A percentile compares a stretch with the other conserved stretches of the same genome.
These are phyloP conservation scores for Circinella umbellata DNA, from an alignment of 371 early-diverging fungal species.

Conservation along the genomic window DNA sequence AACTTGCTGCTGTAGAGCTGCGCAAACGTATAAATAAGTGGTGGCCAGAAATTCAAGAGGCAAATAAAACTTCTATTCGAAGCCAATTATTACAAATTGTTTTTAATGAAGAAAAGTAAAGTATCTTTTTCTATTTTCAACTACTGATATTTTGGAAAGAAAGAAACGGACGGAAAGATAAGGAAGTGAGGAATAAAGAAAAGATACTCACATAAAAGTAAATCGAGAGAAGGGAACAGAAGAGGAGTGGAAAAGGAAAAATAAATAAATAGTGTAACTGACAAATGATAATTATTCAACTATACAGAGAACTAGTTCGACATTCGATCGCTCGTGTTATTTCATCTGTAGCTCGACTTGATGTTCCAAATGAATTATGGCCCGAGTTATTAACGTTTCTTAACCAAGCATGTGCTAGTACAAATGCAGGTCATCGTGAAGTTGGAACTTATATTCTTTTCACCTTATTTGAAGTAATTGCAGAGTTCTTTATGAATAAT, in stretches of 20 bases:
- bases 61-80: constrained; percentile 60
- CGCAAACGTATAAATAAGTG: constrained; percentile 76
- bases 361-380: constrained; percentile 82
- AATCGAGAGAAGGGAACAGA: no score
- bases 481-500: constrained; percentile 73
- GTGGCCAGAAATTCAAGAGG: constrained; percentile 72
- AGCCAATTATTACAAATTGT: constrained; percentile 69
- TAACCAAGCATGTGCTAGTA: constrained; percentile 75
- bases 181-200: no score
- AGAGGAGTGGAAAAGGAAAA: no score
- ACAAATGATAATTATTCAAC: no score
- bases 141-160: background rate
- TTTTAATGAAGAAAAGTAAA: constrained; percentile 74
- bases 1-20: constrained; percentile 90
- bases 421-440: constrained; percentile 79
- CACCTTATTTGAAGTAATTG: constrained; percentile 83
- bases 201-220: no score
- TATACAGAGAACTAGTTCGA: constrained; percentile 69
- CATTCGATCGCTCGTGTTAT: constrained; percentile 87
- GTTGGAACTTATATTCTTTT: constrained; percentile 85
- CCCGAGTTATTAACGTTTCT: constrained; percentile 78
- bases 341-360: constrained; percentile 84
- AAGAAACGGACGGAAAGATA: background rate
- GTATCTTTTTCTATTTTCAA: background rate
- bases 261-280: no score